phyloP scores from a whole-genome alignment of 192 early-diverging fungal species.

The Spizellomyces punctatus region DNA sequence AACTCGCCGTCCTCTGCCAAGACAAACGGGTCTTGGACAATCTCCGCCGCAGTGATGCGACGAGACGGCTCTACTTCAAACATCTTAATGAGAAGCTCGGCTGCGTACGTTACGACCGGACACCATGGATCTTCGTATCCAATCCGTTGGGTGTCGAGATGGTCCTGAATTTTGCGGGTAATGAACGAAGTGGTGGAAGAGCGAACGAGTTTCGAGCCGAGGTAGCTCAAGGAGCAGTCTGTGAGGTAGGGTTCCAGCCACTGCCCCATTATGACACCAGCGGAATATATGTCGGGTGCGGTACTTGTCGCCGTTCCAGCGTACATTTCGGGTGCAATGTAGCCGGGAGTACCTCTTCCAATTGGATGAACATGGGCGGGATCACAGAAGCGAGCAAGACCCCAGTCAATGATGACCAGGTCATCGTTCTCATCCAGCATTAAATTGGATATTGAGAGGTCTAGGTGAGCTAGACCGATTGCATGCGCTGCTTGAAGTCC shows the following conservation, averaged over 20 bases:
- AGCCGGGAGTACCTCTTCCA: slow-evolving; percentile 74
- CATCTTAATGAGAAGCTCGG: slow-evolving; percentile 60
- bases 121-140: slow-evolving; percentile 37
- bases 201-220: slow-evolving; percentile 70
- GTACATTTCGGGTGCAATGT: slow-evolving; percentile 58
- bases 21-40: slow-evolving; percentile 64
- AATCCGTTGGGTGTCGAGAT: slow-evolving; percentile 9
- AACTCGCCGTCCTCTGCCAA: slow-evolving; percentile 15
- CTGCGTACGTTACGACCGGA: slow-evolving; percentile 57
- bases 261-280: slow-evolving; percentile 73
- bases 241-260: slow-evolving; percentile 74
- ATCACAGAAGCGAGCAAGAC: slow-evolving; percentile 60
- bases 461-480: slow-evolving; percentile 69
- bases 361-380: slow-evolving; percentile 37
- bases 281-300: slow-evolving; percentile 69
- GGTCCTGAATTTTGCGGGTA: slow-evolving; percentile 48
- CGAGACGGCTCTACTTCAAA: slow-evolving; percentile 56
- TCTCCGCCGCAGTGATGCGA: slow-evolving; percentile 59
- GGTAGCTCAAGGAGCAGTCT: slow-evolving; percentile 60
- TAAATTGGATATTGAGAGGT: slow-evolving; percentile 59
- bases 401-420: slow-evolving; percentile 76
- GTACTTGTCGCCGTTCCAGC: slow-evolving; percentile 35
- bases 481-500: slow-evolving; percentile 53
- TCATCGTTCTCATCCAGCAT: slow-evolving; percentile 25
- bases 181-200: slow-evolving; percentile 67